A percentile compares a stretch with the other conserved stretches of the same genome.
Conservation (phyloP, 2,329 filamentous ascomycete genomes). For the Fusarium heterosporum region DNA sequence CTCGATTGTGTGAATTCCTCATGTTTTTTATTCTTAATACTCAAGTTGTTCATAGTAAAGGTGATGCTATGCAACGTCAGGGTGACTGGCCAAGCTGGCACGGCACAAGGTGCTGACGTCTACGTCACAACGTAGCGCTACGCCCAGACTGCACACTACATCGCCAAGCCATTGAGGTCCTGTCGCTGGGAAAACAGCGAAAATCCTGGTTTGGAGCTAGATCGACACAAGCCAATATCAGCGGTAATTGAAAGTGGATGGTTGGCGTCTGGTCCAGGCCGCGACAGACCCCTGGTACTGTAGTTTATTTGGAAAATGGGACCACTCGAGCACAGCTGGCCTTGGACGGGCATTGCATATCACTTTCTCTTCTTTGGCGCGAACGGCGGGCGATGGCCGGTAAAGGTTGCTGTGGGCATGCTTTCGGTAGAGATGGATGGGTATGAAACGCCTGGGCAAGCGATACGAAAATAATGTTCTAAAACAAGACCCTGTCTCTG, state of each 20-base stretch:
- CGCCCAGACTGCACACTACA: constrained; percentile 25
- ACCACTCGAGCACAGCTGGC: constrained; percentile 19
- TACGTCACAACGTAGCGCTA: constrained; percentile 42
- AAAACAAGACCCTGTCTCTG: constrained; percentile 30
- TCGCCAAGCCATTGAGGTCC: constrained; percentile 42
- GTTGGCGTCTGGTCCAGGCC: constrained; percentile 3
- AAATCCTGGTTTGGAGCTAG: constrained; percentile 39
- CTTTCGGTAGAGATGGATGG: not conserved
- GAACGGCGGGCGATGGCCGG: constrained; percentile 15
- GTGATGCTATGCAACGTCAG: constrained; percentile 25
- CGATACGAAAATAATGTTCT: constrained; percentile 16
- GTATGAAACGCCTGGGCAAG: constrained; percentile 19
- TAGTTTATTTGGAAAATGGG: constrained; percentile 18
- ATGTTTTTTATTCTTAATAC: not conserved
- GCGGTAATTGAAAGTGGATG: constrained; percentile 17
- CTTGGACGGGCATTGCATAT: constrained; percentile 14
- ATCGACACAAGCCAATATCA: constrained; percentile 32
- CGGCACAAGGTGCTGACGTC: constrained; percentile 33
- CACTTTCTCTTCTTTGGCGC: constrained; percentile 9
- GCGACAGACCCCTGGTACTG: constrained; percentile 2
- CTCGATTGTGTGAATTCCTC: not conserved
- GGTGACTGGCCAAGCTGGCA: constrained; percentile 25
- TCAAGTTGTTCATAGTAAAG: not conserved
- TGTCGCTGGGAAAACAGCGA: constrained; percentile 12
- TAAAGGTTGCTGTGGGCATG: constrained; percentile 8